These are phyloP conservation scores for Microbotryum scabiosae DNA, from an alignment of 1,284 basidiomycete genomes.

Conservation along the genomic window DNA sequence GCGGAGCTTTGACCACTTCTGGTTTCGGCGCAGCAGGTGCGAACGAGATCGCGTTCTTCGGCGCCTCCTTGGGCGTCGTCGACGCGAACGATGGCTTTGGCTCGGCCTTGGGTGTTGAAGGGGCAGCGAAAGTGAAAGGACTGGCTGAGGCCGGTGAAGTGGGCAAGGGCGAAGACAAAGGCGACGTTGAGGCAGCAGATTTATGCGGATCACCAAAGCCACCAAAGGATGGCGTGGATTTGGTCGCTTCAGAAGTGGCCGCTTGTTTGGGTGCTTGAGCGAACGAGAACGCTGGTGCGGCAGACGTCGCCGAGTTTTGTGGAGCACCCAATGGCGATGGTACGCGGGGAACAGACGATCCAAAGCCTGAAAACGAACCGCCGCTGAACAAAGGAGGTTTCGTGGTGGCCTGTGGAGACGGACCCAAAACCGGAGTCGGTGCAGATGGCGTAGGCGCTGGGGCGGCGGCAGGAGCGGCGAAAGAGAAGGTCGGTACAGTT, in stretches of 20 bases:
- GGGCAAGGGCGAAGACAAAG: background rate
- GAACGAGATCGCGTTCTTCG: constrained; percentile 29
- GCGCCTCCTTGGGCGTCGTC: background rate
- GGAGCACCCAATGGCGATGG: background rate
- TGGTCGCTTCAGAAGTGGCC: background rate
- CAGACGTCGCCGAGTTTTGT: background rate
- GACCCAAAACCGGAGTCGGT: background rate
- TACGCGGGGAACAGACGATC: background rate
- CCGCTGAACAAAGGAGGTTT: too few relatives aligned
- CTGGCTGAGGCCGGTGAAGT: too few relatives aligned
- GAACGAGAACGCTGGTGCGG: constrained; percentile 2
- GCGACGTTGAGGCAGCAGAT: background rate
- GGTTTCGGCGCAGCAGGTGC: constrained; percentile 35
- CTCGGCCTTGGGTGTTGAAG: too few relatives aligned
- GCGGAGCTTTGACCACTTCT: background rate
- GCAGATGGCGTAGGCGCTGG: background rate
- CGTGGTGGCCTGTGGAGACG: background rate
- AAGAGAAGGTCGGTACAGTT: background rate
- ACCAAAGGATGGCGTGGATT: background rate
- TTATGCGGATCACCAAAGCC: constrained; percentile 1
- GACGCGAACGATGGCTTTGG: background rate
- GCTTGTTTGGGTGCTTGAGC: background rate
- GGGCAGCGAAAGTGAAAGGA: too few relatives aligned
- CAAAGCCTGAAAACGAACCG: background rate
- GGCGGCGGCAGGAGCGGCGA: background rate